These are phyloP conservation scores for Lignosus rhinocerotis DNA, from an alignment of 1,284 basidiomycete species.

Conservation along the genomic window DNA sequence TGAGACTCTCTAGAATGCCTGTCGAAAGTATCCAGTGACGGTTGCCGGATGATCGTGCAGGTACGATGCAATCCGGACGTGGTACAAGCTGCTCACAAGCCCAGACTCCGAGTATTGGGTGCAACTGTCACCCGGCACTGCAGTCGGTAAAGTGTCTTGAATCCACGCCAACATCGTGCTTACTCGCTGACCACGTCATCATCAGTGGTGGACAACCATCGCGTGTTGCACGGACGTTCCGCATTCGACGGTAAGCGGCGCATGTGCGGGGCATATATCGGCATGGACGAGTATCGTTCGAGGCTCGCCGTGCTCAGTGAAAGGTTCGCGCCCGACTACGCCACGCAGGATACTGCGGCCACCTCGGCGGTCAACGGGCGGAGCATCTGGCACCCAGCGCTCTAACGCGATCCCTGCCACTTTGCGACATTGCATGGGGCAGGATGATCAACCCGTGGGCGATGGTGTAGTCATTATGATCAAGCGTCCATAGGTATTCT, in stretches of 20 bases:
- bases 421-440: neutral
- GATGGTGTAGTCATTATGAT: no score
- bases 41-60: constrained; percentile 36
- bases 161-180: constrained; percentile 31
- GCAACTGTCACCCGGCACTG: constrained; percentile 83
- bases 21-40: neutral
- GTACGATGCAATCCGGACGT: constrained; percentile 82
- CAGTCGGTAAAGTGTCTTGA: constrained; percentile 78
- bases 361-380: constrained; percentile 26
- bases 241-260: constrained; percentile 85
- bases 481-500: neutral
- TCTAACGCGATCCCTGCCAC: constrained; percentile 21
- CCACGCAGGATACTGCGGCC: constrained; percentile 25
- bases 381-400: constrained; percentile 38
- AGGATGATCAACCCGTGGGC: neutral
- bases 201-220: constrained; percentile 91
- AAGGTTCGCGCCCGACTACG: constrained; percentile 41
- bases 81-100: constrained; percentile 78
- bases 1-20: constrained; percentile 32
- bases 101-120: constrained; percentile 91
- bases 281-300: constrained; percentile 86
- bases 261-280: constrained; percentile 96
- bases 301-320: constrained; percentile 70
- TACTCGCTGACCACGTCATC: constrained; percentile 2
- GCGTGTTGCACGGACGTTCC: constrained; percentile 92